A percentile compares a stretch with the other conserved stretches of the same genome.
phyloP scores from a whole-genome alignment of 2,329 filamentous ascomycete genomes.

The Beauveria asiatica region DNA sequence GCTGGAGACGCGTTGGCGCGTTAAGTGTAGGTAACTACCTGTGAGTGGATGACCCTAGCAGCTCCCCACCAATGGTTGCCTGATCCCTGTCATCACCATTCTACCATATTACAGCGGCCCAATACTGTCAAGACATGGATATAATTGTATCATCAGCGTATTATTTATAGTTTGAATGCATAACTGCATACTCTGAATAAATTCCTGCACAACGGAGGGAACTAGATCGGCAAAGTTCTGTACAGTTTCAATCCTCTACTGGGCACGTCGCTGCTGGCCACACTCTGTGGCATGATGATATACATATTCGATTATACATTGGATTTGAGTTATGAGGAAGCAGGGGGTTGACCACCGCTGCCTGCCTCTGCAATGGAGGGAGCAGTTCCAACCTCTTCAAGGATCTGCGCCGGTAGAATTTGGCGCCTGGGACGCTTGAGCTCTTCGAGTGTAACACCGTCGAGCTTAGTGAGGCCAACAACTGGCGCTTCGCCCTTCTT shows the following conservation, averaged over 20 bases:
- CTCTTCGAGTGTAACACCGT: conserved; percentile 73
- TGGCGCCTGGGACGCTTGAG: conserved; percentile 72
- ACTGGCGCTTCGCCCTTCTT: conserved; percentile 84
- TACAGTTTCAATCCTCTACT: conserved; percentile 1
- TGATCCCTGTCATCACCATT: not conserved
- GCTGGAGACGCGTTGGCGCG: conserved; percentile 19
- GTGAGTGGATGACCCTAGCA: not conserved
- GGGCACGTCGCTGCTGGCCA: not conserved
- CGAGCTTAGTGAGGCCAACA: conserved; percentile 86
- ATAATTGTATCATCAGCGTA: not conserved
- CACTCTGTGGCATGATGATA: conserved; percentile 2
- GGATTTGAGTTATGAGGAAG: conserved; percentile 19
- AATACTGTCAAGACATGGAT: too few species aligned
- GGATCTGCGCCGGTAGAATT: conserved; percentile 38
- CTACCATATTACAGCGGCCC: too few species aligned
- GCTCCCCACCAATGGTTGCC: conserved; percentile 5
- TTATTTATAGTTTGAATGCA: not conserved
- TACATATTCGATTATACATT: conserved; percentile 15
- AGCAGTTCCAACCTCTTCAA: conserved; percentile 21
- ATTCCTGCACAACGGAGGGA: not conserved
- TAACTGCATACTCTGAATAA: not conserved
- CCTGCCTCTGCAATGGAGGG: conserved; percentile 25
- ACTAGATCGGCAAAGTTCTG: not conserved
- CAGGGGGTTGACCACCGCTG: conserved; percentile 24
- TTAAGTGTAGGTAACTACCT: conserved; percentile 11